Base-by-base conservation (phyloP, 2,329 filamentous ascomycete species). In the Aspergillus persii region DNA sequence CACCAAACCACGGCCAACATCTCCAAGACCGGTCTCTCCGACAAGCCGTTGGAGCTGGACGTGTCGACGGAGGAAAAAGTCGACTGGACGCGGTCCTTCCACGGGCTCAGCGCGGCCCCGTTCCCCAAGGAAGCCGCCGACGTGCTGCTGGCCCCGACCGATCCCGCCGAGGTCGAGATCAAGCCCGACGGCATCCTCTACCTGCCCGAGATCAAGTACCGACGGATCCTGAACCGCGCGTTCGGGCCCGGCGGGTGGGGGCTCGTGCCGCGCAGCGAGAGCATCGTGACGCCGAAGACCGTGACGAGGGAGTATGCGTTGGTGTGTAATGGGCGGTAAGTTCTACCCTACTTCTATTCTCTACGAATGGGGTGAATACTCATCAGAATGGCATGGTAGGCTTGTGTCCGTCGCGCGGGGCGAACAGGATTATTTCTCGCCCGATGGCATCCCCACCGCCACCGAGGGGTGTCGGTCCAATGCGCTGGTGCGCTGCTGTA, bases 391-490 rank as follows among this genome's bases (percentile, higher is more conserved):
- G 3, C 11, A 15, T 15, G 18, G 27, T 70, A 97, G 94, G 63
- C 89, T 97, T 65, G 90, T 98, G 49, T 92, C 90, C 30, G 90
- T 98, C 67, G 92, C 95, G 0, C 90, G 95, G 66, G 95, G 95
- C 72, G 95, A 98, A 77, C 94, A 96, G 80, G 86, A 90, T 66
- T 99, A 96, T 79, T 99, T 98, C 79, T 86, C 85, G 67, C 85
- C 91, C 36, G 93, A 97, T 67, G 89, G 90, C 57, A 92, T 99
- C 63, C 92, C 95, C 29, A 96, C 93, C 1, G 93, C 95, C 8
- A 93, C 93, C 61, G 95, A 99, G 78, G 95, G 95, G 55, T 96
- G 92, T 83, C 97, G 97, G 79, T 96, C 92, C 63, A 99, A 99
- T 74, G 95, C 95, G 11, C 83, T 99, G 66, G 96, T 98, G 88